A percentile compares a stretch with the other conserved stretches of the same genome.
phyloP scores from a whole-genome alignment of 2,329 filamentous ascomycete species.

The Monilinia aucupariae region DNA sequence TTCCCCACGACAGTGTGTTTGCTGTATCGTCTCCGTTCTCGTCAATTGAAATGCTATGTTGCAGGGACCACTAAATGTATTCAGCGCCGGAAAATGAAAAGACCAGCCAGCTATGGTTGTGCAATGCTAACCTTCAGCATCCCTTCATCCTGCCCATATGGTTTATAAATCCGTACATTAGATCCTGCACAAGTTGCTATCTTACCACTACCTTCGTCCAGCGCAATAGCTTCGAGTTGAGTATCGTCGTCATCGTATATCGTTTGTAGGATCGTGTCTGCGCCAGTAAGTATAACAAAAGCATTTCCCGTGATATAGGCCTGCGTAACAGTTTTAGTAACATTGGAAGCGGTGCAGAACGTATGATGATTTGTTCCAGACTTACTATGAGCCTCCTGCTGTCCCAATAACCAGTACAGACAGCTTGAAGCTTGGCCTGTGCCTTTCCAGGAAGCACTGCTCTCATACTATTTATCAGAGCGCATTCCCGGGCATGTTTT shows the following conservation, averaged over 20 bases:
- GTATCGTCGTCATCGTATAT: conserved; percentile 74
- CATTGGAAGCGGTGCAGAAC: neutral
- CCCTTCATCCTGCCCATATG: conserved; percentile 64
- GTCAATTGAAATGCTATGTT: conserved; percentile 52
- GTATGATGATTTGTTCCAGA: conserved; percentile 32
- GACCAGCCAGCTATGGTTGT: conserved; percentile 12
- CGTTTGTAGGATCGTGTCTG: conserved; percentile 75
- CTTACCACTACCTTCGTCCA: conserved; percentile 79
- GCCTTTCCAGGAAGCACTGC: conserved; percentile 75
- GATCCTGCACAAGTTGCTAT: conserved; percentile 68
- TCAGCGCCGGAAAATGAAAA: conserved; percentile 22
- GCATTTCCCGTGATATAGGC: conserved; percentile 86
- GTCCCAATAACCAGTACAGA: conserved; percentile 69
- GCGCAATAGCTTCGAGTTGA: conserved; percentile 64
- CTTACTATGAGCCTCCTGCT: conserved; percentile 64
- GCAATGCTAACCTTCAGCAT: conserved; percentile 60
- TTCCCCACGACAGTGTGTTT: conserved; percentile 77
- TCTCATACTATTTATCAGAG: conserved; percentile 54
- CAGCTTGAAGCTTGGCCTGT: conserved; percentile 69
- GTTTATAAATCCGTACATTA: conserved; percentile 71
- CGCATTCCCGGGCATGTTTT: conserved; percentile 22
- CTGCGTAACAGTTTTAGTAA: conserved; percentile 41
- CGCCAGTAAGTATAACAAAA: conserved; percentile 73
- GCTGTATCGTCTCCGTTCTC: conserved; percentile 40
- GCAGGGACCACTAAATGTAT: conserved; percentile 52